Evolutionary conservation across 2,329 filamentous ascomycete genomes (phyloP), one percentile per base, ranked within the genome.

Genomic region (Xylaria hypoxylon): DNA sequence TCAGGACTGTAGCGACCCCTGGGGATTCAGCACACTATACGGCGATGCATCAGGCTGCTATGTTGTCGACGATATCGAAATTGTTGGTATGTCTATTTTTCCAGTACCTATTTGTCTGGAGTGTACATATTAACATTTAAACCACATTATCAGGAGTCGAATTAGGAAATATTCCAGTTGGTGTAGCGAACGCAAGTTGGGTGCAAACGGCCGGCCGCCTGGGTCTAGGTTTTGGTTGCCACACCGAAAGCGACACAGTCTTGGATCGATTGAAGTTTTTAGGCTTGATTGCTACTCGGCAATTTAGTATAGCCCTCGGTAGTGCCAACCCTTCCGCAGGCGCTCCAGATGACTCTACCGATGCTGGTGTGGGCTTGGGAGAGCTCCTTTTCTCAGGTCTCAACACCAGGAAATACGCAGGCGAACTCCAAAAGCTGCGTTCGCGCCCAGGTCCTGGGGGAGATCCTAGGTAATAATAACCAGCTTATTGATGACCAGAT

Each of bases 291-390:
- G 11, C 63, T 31, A 33, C 24, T 5, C 58, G 67, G 7, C 69
- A 72, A 40, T 71, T 71, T 17, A 71, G 71, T 35, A 60, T 72
- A 22, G 67, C 52, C n/a, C 48, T 72, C n/a, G 71, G 71, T 2
- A 60, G 57, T n/a, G 51, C 64, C 48, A 65, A 62, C 11, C 56
- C 62, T 28, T 58, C 24, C 3, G 42, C 45, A 1, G 38, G 7
- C 22, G 15, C 26, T 33, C n/a, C 3, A 5, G 60, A 51, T 38
- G 62, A 47, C 10, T 33, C 58, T 26, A 7, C 44, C 26, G 52
- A 50, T 38, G 17, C 31, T 2, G 59, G 59, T 17, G 52, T 62
- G 6, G 63, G 68, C 26, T 28, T 59, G 33, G 70, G 70, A 26
- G 71, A 72, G n/a, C 62, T 72, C 11, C 44, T 72, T 4, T 65